These are phyloP conservation scores for Periconia digitata DNA, from an alignment of 2,329 filamentous ascomycete genomes.

Conservation along the genomic window DNA sequence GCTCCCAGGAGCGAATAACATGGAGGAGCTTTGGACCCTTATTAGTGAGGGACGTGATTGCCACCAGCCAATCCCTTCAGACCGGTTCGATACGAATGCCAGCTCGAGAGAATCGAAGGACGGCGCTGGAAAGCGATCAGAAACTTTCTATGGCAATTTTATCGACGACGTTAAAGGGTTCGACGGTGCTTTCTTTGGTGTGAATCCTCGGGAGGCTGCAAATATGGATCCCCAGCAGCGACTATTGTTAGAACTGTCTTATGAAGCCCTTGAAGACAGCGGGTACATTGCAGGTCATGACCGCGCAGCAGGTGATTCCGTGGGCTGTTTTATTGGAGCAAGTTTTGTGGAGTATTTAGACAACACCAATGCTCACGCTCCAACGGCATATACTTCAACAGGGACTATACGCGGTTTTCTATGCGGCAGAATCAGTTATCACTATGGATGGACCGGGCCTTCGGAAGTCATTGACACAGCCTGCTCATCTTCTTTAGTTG, in stretches of 20 bases:
- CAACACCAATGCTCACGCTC: not conserved
- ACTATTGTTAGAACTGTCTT: not conserved
- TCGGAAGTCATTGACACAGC: not conserved
- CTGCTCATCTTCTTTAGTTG: not conserved
- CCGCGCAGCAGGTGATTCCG: not conserved
- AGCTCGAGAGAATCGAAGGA: too few relatives aligned
- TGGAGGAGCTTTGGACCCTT: slow-evolving; percentile 39
- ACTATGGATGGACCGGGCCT: not conserved
- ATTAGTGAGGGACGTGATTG: slow-evolving; percentile 33
- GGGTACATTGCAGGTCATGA: not conserved
- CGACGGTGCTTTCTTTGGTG: not conserved
- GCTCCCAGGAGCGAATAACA: slow-evolving; percentile 28
- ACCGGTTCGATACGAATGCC: slow-evolving; percentile 35
- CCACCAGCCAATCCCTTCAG: slow-evolving; percentile 21
- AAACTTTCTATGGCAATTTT: too few relatives aligned
- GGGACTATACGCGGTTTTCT: not conserved
- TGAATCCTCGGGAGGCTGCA: not conserved
- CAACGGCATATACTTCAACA: not conserved
- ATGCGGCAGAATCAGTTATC: not conserved
- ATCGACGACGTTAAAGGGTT: not conserved
- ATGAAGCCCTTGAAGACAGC: not conserved
- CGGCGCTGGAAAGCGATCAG: too few relatives aligned
- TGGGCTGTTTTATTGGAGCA: not conserved
- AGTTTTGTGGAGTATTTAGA: not conserved
- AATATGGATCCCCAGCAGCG: not conserved